Evolutionary conservation across 2,329 filamentous ascomycete genomes (phyloP).

Genomic region (Epichloe amarillans): DNA sequence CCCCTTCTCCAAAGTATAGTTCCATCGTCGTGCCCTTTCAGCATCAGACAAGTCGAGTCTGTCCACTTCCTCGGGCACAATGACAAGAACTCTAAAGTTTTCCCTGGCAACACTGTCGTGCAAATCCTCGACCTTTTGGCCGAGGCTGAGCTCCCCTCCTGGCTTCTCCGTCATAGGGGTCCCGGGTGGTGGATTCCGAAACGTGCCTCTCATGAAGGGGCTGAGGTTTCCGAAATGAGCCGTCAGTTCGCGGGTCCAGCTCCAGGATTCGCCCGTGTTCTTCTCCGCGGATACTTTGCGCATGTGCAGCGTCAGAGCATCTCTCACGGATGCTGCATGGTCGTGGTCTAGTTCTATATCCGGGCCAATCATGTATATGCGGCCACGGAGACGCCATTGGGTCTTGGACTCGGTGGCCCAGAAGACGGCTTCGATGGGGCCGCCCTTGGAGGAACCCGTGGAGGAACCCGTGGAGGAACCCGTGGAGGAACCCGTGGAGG

Average conservation of each 20-base stretch:
- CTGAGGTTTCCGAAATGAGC: constrained; percentile 83
- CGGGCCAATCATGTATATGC: constrained; percentile 59
- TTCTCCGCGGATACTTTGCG: constrained; percentile 17
- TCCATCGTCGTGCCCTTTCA: constrained; percentile 47
- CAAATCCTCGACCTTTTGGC: constrained; percentile 56
- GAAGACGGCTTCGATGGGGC: constrained; percentile 68
- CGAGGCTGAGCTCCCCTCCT: constrained; percentile 29
- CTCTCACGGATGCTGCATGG: constrained; percentile 36
- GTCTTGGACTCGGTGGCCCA: constrained; percentile 59
- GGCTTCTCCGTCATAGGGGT: constrained; percentile 39
- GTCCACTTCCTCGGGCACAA: constrained; percentile 68
- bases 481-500: neutral
- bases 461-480: constrained; percentile 11
- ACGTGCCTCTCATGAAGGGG: constrained; percentile 65
- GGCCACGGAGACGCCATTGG: constrained; percentile 78
- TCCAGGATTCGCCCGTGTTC: constrained; percentile 41
- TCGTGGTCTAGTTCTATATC: constrained; percentile 41
- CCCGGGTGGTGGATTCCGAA: constrained; percentile 60
- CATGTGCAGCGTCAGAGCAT: constrained; percentile 50
- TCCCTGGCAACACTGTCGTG: constrained; percentile 56
- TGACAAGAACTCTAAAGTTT: constrained; percentile 75
- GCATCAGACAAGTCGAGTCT: constrained; percentile 57
- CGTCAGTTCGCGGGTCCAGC: constrained; percentile 66
- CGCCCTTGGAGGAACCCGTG: constrained; percentile 41
- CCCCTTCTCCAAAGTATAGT: constrained; percentile 46